Evolutionary conservation across 2,329 filamentous ascomycete genomes (phyloP), one percentile per base, ranked within the genome.

Genomic region (Magnaporthiopsis incrustans): DNA sequence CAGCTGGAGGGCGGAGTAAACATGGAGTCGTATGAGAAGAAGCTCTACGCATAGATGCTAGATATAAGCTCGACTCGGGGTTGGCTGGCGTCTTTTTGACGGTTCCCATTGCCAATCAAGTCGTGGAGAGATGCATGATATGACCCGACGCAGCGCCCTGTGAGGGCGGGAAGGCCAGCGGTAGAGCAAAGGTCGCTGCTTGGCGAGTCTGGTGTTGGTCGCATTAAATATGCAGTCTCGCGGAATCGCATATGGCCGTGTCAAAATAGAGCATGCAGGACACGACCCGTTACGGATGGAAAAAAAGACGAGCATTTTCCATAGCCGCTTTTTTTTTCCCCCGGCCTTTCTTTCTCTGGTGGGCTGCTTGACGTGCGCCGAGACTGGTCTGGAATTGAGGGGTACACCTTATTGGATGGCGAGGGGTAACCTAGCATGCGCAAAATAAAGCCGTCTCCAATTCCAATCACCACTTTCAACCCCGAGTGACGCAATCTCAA

Each of bases 11-110:
- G 95, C 68, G 95, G 94, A 75, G 93, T 99, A 67, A 96, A 98
- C 81, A 92, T 99, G 84, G 92, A 98, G 82, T 94, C 91, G 76
- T 98, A 96, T 76, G 95, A 98, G 84, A 99, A 99, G 90, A 99
- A 98, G 86, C 89, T 99, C 70, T 99, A 96, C 79, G 92, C 92
- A 72, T 97, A 53, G 22, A 53, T 11, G 44, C 7, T 53, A 53
- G 7, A 22, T 53, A 53, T 10, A 22, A 53, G n/a, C 44, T n/a
- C 44, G 44, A n/a, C 44, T n/a, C 44, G 44, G 18, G 44, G 44
- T 8, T n/a, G 22, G 44, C n/a, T 53, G 44, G 44, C 44, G 10
- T 53, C 44, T n/a, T n/a, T 53, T 53, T 53, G 44, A 53, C 44
- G 44, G n/a, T 53, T n/a, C 18, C 27, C 44, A 22, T 53, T 53